These are phyloP conservation scores for Fomitopsis betulina DNA, from an alignment of 1,284 basidiomycete genomes.

Conservation along the genomic window DNA sequence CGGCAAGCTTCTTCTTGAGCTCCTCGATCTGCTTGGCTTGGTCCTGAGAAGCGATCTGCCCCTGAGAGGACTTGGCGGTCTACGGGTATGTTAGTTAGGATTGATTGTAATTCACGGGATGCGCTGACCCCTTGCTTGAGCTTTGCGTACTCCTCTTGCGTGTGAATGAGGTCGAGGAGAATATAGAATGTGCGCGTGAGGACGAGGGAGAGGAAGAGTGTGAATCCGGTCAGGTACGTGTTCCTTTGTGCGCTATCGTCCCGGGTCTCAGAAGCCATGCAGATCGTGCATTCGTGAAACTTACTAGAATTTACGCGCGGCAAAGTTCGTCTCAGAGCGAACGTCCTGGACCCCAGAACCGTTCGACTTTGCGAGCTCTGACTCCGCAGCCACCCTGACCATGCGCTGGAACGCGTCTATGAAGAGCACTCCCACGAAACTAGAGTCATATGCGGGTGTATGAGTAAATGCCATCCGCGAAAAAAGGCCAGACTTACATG, in stretches of 20 bases:
- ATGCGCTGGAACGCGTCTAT: conserved; percentile 92
- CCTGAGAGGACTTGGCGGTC: conserved; percentile 19
- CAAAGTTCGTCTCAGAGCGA: conserved; percentile 79
- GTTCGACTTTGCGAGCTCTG: conserved; percentile 64
- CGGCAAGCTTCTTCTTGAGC: conserved; percentile 56
- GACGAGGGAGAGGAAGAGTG: conserved; percentile 90
- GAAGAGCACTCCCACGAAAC: conserved; percentile 84
- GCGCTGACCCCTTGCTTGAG: conserved; percentile 64
- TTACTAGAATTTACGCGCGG: conserved; percentile 92
- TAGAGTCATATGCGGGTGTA: conserved; percentile 25
- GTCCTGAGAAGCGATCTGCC: conserved; percentile 30
- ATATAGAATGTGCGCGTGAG: conserved; percentile 92
- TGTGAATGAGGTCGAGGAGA: conserved; percentile 85
- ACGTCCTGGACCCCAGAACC: conserved; percentile 56
- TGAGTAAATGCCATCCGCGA: conserved; percentile 1
- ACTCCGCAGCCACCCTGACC: conserved; percentile 79
- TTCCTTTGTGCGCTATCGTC: conserved; percentile 69
- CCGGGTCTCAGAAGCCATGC: not conserved
- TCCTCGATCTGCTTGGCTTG: conserved; percentile 59
- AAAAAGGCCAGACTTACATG: conserved; percentile 56
- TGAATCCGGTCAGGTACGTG: conserved; percentile 89
- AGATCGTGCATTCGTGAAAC: conserved; percentile 23
- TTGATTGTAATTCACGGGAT: not conserved
- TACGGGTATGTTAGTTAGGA: not conserved
- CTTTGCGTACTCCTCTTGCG: conserved; percentile 84